Percentiles rank a stretch among this genome's conserved stretches.
phyloP scores from a whole-genome alignment of 352 stramenopile species.

The Plasmopara viticola region DNA sequence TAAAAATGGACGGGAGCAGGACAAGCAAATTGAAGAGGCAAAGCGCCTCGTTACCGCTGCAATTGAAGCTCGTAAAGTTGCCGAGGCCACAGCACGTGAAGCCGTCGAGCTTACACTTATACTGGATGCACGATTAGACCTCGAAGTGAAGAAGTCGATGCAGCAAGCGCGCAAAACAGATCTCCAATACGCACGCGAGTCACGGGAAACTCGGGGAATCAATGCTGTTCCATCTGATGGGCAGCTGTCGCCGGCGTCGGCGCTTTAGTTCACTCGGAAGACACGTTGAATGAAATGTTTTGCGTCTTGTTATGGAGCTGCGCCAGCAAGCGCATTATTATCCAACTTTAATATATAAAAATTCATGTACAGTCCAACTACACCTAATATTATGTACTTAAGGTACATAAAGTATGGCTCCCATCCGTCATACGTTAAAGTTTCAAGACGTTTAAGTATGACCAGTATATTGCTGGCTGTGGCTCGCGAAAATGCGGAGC shows the following conservation, averaged over 20 bases:
- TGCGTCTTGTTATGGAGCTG: no score
- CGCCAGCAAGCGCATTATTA: conserved; percentile 27
- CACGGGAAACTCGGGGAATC: conserved; percentile 10
- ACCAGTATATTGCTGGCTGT: conserved; percentile 43
- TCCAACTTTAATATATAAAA: conserved; percentile 16
- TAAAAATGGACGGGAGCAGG: conserved; percentile 64
- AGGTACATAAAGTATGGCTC: background rate
- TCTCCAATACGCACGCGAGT: conserved; percentile 13
- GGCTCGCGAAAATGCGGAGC: conserved; percentile 46
- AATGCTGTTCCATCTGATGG: conserved; percentile 18
- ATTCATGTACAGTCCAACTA: background rate
- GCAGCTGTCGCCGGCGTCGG: conserved; percentile 18
- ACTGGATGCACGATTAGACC: conserved; percentile 69
- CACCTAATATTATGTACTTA: background rate
- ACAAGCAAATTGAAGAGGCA: conserved; percentile 65
- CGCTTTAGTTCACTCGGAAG: conserved; percentile 14
- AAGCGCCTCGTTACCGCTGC: conserved; percentile 67
- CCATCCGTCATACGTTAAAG: no score
- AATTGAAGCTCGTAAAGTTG: conserved; percentile 71
- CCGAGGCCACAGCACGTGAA: conserved; percentile 64
- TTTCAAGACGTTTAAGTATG: background rate
- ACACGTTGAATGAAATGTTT: conserved; percentile 9
- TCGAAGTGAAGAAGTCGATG: conserved; percentile 29
- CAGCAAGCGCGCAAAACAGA: conserved; percentile 17
- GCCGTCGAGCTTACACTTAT: conserved; percentile 61